Conservation (phyloP, 1,284 basidiomycete genomes). For the Cystobasidium slooffiae region DNA sequence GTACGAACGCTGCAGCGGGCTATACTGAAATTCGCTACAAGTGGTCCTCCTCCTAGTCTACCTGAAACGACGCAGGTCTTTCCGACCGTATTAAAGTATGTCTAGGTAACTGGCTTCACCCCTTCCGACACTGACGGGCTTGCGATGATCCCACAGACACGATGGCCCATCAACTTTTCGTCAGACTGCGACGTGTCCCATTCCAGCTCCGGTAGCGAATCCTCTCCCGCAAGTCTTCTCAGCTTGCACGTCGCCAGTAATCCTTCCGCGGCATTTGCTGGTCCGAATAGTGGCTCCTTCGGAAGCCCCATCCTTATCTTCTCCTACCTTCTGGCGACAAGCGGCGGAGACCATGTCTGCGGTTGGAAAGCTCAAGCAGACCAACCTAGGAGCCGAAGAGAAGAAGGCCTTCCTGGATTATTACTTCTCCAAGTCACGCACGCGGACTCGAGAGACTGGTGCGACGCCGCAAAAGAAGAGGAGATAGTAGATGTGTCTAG, state of each 20-base stretch:
- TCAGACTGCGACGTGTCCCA: constrained; percentile 24
- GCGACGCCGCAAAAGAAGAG: not conserved
- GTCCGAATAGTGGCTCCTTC: not conserved
- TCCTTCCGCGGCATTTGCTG: constrained; percentile 20
- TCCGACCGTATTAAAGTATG: constrained; percentile 16
- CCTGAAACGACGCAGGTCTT: not conserved
- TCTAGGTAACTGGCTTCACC: not conserved
- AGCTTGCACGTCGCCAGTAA: constrained; percentile 26
- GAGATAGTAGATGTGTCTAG: not conserved
- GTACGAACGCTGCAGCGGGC: constrained; percentile 12
- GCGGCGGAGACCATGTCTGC: constrained; percentile 13
- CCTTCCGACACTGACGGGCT: not conserved
- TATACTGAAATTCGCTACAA: constrained; percentile 8
- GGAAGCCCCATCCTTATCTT: constrained; percentile 9
- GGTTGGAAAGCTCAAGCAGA: constrained; percentile 36
- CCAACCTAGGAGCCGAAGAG: constrained; percentile 30
- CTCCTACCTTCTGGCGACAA: constrained; percentile 13
- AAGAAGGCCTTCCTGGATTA: constrained; percentile 32
- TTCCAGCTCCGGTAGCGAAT: not conserved
- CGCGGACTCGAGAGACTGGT: not conserved
- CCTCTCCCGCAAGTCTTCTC: constrained; percentile 27
- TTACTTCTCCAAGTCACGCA: constrained; percentile 17
- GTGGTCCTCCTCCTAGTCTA: not conserved
- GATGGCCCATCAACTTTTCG: constrained; percentile 22
- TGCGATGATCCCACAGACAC: not conserved